Percentiles rank a stretch among this genome's conserved stretches.
Conservation (phyloP, 805 yeast genomes). For the Grigorovia transvaalensis region DNA sequence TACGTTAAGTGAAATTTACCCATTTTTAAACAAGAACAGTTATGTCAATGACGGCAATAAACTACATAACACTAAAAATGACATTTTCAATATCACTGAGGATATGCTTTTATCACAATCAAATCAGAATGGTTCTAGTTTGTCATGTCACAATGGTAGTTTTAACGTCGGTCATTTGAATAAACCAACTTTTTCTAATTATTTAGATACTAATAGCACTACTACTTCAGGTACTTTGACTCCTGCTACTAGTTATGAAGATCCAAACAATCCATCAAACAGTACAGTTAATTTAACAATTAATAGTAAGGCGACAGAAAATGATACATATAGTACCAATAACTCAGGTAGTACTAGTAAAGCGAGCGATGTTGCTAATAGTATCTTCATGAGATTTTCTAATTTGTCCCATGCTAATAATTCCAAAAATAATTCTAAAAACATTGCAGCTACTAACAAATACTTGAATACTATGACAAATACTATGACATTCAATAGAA, state of each 20-base stretch:
- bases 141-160: background rate
- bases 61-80: too few species aligned
- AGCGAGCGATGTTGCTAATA: background rate
- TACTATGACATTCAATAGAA: background rate
- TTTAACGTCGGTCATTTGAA: background rate
- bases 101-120: background rate
- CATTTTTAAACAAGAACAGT: background rate
- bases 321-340: background rate
- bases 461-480: background rate
- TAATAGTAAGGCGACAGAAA: background rate
- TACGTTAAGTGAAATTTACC: background rate
- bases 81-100: background rate
- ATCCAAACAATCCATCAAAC: background rate
- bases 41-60: background rate
- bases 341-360: background rate
- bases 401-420: background rate
- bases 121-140: background rate
- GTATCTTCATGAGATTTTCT: background rate
- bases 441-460: background rate
- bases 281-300: background rate
- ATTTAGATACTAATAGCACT: constrained; percentile 7
- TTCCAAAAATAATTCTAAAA: background rate
- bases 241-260: background rate
- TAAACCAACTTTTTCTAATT: background rate
- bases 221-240: constrained; percentile 3